Conservation (phyloP, 345 rosid species). For the Corymbia maculata region DNA sequence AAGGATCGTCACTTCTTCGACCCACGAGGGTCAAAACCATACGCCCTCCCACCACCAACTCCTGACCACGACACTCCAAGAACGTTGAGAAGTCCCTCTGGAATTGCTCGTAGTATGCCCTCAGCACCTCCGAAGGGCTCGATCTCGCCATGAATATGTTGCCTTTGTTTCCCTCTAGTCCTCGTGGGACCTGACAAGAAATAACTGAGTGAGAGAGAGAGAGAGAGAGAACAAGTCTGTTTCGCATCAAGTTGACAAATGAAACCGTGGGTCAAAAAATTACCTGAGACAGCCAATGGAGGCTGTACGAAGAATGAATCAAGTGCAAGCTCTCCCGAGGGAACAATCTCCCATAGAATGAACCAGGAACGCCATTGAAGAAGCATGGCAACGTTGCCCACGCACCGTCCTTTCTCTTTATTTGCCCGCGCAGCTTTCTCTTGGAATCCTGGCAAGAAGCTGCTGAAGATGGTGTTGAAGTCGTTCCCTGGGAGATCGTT, state of each 20-base stretch:
- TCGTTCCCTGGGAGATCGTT: slow-evolving; percentile 57
- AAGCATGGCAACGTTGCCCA: not conserved
- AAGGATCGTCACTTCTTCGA: slow-evolving; percentile 13
- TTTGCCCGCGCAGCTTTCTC: not conserved
- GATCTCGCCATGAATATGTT: slow-evolving; percentile 1
- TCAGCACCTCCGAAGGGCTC: slow-evolving; percentile 18
- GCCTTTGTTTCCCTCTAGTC: slow-evolving; percentile 25
- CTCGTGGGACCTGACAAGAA: slow-evolving; percentile 35
- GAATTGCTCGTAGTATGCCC: slow-evolving; percentile 34
- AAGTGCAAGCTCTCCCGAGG: slow-evolving; percentile 21
- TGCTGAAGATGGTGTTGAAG: slow-evolving; percentile 34
- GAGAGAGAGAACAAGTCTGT: not conserved
- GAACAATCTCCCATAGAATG: slow-evolving; percentile 40
- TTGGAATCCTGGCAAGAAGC: not conserved
- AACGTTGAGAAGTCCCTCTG: slow-evolving; percentile 31
- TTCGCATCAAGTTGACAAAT: not conserved
- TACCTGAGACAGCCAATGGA: slow-evolving; percentile 51
- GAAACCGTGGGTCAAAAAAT: not conserved
- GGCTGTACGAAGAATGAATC: slow-evolving; percentile 41
- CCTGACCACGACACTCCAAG: slow-evolving; percentile 25
- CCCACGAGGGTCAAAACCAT: slow-evolving; percentile 32
- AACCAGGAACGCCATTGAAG: slow-evolving; percentile 34
- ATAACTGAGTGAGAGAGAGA: not conserved
- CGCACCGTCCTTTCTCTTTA: not conserved
- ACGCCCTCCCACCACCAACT: slow-evolving; percentile 23